These are phyloP conservation scores for Zizania palustris DNA, from an alignment of 202 grass and related monocot genomes.

Conservation along the genomic window DNA sequence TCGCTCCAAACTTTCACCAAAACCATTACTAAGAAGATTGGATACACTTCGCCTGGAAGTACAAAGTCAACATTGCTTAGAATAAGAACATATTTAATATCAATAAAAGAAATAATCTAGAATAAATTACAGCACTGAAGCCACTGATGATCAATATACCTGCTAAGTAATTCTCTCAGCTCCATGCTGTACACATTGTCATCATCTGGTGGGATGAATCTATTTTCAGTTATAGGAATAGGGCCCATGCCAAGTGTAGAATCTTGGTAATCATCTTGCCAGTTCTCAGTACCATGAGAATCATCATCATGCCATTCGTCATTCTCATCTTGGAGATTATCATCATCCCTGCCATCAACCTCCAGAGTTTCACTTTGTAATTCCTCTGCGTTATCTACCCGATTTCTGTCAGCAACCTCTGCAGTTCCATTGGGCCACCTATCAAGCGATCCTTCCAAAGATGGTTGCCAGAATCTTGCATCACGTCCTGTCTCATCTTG, in stretches of 20 bases:
- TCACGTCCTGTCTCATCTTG: slow-evolving; percentile 49
- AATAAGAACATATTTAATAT: neutral
- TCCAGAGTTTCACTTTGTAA: slow-evolving; percentile 53
- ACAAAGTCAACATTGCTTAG: slow-evolving; percentile 30
- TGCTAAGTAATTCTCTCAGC: slow-evolving; percentile 92
- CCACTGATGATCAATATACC: slow-evolving; percentile 51
- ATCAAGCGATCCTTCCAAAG: slow-evolving; percentile 58
- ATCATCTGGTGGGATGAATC: slow-evolving; percentile 85
- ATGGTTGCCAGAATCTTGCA: slow-evolving; percentile 57
- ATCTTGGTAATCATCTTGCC: slow-evolving; percentile 81
- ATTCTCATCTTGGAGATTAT: slow-evolving; percentile 60
- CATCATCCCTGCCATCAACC: slow-evolving; percentile 52
- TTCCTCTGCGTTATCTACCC: slow-evolving; percentile 66
- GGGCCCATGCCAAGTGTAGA: slow-evolving; percentile 53
- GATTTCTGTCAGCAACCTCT: slow-evolving; percentile 60
- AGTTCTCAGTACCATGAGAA: slow-evolving; percentile 72
- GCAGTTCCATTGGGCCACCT: slow-evolving; percentile 60
- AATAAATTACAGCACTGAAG: slow-evolving; percentile 12
- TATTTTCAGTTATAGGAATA: slow-evolving; percentile 65
- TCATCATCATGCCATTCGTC: slow-evolving; percentile 75
- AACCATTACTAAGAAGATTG: slow-evolving; percentile 97
- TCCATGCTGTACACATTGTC: slow-evolving; percentile 98
- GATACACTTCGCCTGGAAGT: slow-evolving; percentile 90
- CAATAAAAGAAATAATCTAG: slow-evolving; percentile 9
- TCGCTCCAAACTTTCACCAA: slow-evolving; percentile 94